Conservation (phyloP, 2,329 filamentous ascomycete species). For the Phialophora expanda region DNA sequence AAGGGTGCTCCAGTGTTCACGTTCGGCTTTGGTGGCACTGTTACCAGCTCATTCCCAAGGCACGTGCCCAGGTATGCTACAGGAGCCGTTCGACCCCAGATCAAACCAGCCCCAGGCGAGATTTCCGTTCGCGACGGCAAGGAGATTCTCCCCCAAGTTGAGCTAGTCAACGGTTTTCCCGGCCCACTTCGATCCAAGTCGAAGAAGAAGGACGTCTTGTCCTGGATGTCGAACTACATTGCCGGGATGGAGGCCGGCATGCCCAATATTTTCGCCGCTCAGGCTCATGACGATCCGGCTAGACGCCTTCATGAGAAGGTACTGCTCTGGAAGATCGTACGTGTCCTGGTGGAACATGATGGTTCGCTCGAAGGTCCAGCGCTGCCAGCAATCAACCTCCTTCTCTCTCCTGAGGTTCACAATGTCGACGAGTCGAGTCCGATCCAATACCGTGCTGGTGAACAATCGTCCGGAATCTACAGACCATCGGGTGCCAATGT, state of each 20-base stretch:
- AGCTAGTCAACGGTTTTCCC: conserved; percentile 79
- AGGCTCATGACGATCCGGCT: conserved; percentile 56
- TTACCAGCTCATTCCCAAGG: conserved; percentile 86
- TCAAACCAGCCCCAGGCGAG: conserved; percentile 81
- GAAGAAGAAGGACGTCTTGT: conserved; percentile 90
- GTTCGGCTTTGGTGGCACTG: conserved; percentile 84
- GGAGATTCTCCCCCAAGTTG: conserved; percentile 71
- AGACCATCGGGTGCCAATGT: conserved; percentile 47
- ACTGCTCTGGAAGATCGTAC: conserved; percentile 84
- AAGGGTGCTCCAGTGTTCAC: conserved; percentile 83
- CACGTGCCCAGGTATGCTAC: conserved; percentile 85
- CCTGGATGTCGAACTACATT: conserved; percentile 81
- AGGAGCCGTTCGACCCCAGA: conserved; percentile 72
- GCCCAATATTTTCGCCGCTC: conserved; percentile 42
- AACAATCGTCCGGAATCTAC: conserved; percentile 50
- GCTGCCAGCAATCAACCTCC: conserved; percentile 73
- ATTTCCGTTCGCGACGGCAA: conserved; percentile 78
- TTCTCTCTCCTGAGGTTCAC: conserved; percentile 68
- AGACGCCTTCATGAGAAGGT: conserved; percentile 80
- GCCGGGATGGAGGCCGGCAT: conserved; percentile 68
- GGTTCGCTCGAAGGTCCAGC: conserved; percentile 76
- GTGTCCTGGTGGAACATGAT: conserved; percentile 83
- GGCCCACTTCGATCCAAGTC: conserved; percentile 86
- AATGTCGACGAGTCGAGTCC: conserved; percentile 36
- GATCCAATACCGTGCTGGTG: conserved; percentile 46